These are phyloP conservation scores for Theileria equi DNA, from an alignment of 169 alveolate genomes.

Conservation along the genomic window DNA sequence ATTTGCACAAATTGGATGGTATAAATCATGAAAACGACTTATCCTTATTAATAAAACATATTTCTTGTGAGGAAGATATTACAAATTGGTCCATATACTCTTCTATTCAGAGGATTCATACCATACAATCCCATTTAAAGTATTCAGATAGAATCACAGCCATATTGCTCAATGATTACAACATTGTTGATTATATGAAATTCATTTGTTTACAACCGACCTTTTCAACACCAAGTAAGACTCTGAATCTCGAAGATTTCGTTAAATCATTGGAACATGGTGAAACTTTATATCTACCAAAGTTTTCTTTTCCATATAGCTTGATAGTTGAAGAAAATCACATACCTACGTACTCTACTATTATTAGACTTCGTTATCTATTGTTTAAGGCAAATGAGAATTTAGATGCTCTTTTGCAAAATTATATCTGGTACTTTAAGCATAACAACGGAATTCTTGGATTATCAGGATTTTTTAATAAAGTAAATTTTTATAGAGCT, in stretches of 20 bases:
- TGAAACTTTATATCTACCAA: too few relatives aligned
- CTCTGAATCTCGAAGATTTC: too few relatives aligned
- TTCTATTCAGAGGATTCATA: too few relatives aligned
- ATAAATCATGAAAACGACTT: too few relatives aligned
- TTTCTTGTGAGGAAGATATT: too few relatives aligned
- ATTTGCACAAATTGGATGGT: background rate
- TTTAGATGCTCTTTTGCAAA: background rate
- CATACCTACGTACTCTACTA: background rate
- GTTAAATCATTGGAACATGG: too few relatives aligned
- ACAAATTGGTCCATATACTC: too few relatives aligned
- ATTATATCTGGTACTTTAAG: constrained; percentile 34
- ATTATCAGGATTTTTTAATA: constrained; percentile 21
- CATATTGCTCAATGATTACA: background rate
- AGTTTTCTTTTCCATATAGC: constrained; percentile 26
- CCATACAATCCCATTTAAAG: too few relatives aligned
- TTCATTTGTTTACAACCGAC: too few relatives aligned
- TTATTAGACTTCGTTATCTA: background rate
- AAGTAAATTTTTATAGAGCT: constrained; percentile 38
- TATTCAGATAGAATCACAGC: background rate
- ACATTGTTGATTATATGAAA: background rate
- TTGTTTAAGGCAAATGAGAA: background rate
- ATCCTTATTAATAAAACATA: too few relatives aligned
- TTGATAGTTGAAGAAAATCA: constrained; percentile 12
- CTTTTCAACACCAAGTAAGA: too few relatives aligned
- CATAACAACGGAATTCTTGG: constrained; percentile 38